Percentiles rank a stretch among this genome's conserved stretches.
Conservation (phyloP, 768 basidiomycete genomes). For the Tricholoma terreum region DNA sequence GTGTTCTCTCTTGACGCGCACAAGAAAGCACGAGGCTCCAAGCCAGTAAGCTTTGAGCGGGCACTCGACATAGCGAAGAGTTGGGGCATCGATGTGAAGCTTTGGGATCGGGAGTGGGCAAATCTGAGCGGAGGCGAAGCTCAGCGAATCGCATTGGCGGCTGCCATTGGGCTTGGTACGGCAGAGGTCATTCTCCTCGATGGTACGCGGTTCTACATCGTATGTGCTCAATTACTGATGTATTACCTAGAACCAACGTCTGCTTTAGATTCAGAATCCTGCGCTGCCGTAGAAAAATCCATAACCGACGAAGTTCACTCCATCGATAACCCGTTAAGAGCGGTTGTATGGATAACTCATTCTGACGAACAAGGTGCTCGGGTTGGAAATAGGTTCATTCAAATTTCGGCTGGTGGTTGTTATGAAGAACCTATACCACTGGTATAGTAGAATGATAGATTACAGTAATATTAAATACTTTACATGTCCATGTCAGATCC, state of each 20-base stretch:
- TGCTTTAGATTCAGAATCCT: conserved; percentile 73
- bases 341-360: conserved; percentile 87
- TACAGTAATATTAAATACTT: neutral
- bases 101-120: conserved; percentile 82
- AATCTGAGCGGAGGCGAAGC: conserved; percentile 84
- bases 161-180: conserved; percentile 66
- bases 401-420: conserved; percentile 42
- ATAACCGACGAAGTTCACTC: conserved; percentile 52
- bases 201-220: conserved; percentile 44
- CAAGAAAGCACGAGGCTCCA: conserved; percentile 19
- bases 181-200: conserved; percentile 80
- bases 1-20: conserved; percentile 54
- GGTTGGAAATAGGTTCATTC: conserved; percentile 68
- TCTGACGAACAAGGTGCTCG: conserved; percentile 75
- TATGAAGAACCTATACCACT: conserved; percentile 32
- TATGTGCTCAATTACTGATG: neutral
- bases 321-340: conserved; percentile 52
- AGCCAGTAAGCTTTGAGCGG: conserved; percentile 25
- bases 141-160: conserved; percentile 78
- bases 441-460: conserved; percentile 9
- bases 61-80: conserved; percentile 52
- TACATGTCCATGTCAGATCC: neutral
- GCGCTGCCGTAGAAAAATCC: conserved; percentile 61
- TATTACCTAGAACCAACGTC: conserved; percentile 75
- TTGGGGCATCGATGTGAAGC: conserved; percentile 65